Evolutionary conservation across 805 yeast genomes (phyloP), one percentile per base, ranked within the genome.

Genomic region (Maudiozyma barnettii): DNA sequence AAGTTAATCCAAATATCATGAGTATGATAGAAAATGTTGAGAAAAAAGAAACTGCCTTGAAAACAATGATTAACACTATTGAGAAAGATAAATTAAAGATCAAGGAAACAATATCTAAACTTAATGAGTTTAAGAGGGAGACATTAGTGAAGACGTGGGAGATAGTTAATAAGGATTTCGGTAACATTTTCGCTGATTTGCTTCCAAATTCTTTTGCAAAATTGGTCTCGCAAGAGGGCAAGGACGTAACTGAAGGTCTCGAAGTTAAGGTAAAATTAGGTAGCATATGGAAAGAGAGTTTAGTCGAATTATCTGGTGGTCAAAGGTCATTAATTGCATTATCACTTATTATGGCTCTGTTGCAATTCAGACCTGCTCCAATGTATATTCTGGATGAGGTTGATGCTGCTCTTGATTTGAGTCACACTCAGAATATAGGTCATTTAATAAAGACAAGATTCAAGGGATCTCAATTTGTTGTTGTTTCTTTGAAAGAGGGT

Each of bases 381-480:
- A 86, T 93, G 95, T 93, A 93, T 61, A 91, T 93, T 55, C 71
- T 93, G 49, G 99, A 93, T 67, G 99, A 93, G 68, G 97, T 93
- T 36, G 99, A 93, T 69, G 99, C 99, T 1, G 99, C 99, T 1
- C 74, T 93, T 54, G 99, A 93, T 72, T 75, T 91, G 53, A 86
- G 95, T 49, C 99, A 93, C 63, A 93, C 99, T 1, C 98, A 93
- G 65, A 93, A 93, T 59, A 93, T 93, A 59, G 99, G 99, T 3
- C 96, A 88, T 60, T 73, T 93, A 63, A 93, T 93, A 65, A 93
- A 91, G 68, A 91, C 97, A 0, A 73, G 96, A 55, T 93, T 93
- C 68, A 84, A 86, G 65, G 96, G 95, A 0, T 85, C 97, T 2
- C 99, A 93, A 63, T 93, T 93, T 63, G 91, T 93, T 53, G 95